Percentiles rank a stretch among this genome's conserved stretches.
Evolutionary conservation across 179 eudicot species (phyloP).

Genomic region (Beta lomatogona): DNA sequence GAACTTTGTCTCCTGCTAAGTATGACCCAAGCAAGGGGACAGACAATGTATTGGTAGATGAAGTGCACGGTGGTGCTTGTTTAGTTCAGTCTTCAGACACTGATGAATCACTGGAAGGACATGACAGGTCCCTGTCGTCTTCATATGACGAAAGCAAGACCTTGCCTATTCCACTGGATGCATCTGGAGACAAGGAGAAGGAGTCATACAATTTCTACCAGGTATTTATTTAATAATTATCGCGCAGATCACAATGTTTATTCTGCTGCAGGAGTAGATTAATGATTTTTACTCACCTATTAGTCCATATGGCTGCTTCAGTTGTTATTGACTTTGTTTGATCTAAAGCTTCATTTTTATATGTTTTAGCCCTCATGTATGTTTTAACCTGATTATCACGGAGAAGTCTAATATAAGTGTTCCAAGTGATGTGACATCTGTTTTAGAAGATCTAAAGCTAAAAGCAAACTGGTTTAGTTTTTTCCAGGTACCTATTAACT

Average conservation of each 20-base stretch:
- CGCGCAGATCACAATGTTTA: background rate
- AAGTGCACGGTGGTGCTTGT: slow-evolving; percentile 32
- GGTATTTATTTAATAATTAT: slow-evolving; percentile 42
- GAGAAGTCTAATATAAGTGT: background rate
- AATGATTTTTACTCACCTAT: background rate
- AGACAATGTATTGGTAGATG: slow-evolving; percentile 29
- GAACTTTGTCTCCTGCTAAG: slow-evolving; percentile 16
- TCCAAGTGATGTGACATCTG: background rate
- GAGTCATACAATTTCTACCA: slow-evolving; percentile 82
- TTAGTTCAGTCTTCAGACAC: slow-evolving; percentile 46
- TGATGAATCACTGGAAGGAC: slow-evolving; percentile 46
- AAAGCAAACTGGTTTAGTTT: background rate
- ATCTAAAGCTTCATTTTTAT: slow-evolving; percentile 18
- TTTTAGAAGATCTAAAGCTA: background rate
- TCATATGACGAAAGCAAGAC: slow-evolving; percentile 48
- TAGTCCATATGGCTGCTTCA: background rate
- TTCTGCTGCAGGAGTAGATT: background rate
- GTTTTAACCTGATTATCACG: slow-evolving; percentile 2
- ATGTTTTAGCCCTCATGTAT: background rate
- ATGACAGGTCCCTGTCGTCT: slow-evolving; percentile 43
- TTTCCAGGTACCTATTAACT: background rate
- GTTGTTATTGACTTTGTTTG: background rate
- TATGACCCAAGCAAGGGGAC: slow-evolving; percentile 21
- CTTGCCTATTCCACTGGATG: slow-evolving; percentile 33
- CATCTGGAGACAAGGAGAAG: slow-evolving; percentile 51